Evolutionary conservation across 345 rosid genomes (phyloP).

Genomic region (Gossypium mustelinum): DNA sequence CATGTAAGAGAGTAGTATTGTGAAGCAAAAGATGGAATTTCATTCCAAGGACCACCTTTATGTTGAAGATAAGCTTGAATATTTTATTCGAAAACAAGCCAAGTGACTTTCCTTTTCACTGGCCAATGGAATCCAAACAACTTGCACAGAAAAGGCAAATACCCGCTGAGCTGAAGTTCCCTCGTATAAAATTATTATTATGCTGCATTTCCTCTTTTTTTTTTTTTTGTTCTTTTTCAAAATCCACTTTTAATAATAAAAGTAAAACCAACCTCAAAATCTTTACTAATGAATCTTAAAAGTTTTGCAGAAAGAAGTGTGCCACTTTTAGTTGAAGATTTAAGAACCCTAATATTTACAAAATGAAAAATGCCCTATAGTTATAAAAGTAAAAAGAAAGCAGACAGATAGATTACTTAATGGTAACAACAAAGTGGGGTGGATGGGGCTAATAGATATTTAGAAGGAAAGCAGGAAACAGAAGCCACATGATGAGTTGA

Average conservation of each 20-base stretch:
- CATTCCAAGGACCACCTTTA: neutral
- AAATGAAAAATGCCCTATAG: no score
- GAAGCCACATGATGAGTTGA: constrained; percentile 37
- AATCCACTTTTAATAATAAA: no score
- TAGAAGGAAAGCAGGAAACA: constrained; percentile 26
- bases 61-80: constrained; percentile 25
- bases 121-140: constrained; percentile 20
- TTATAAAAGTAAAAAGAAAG: no score
- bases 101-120: constrained; percentile 19
- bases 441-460: constrained; percentile 40
- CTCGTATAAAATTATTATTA: neutral
- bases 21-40: neutral
- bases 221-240: no score
- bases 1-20: constrained; percentile 1
- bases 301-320: no score
- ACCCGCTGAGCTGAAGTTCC: neutral
- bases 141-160: constrained; percentile 23
- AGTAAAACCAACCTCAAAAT: no score
- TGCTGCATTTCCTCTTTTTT: neutral
- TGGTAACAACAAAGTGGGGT: constrained; percentile 16
- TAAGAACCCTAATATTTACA: no score
- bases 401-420: neutral
- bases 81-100: constrained; percentile 2
- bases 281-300: no score
- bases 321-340: no score